Evolutionary conservation across 768 basidiomycete genomes (phyloP).

Genomic region (Amanita pseudoporphyria): DNA sequence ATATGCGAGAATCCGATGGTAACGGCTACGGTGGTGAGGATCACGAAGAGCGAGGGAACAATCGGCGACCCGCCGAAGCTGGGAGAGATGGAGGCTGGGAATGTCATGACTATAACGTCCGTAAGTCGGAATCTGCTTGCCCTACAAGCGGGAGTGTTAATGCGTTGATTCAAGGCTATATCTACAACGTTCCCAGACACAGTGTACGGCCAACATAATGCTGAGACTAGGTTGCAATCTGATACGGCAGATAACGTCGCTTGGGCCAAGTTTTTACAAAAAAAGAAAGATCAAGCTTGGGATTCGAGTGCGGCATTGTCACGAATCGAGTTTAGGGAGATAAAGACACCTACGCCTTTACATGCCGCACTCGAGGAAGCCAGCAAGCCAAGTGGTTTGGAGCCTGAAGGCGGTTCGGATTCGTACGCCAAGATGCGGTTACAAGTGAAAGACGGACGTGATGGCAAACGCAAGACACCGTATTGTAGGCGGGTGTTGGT

Average conservation of each 20-base stretch:
- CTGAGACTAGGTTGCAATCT: conserved; percentile 61
- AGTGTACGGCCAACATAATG: conserved; percentile 54
- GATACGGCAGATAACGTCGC: conserved; percentile 76
- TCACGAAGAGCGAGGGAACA: conserved; percentile 37
- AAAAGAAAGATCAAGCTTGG: conserved; percentile 1
- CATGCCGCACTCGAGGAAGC: conserved; percentile 47
- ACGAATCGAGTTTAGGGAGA: conserved; percentile 54
- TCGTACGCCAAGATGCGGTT: conserved; percentile 5
- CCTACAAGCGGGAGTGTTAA: background rate
- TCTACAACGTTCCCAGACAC: conserved; percentile 48
- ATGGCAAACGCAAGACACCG: background rate
- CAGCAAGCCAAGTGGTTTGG: background rate
- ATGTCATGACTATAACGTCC: conserved; percentile 37
- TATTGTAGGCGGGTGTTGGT: conserved; percentile 37
- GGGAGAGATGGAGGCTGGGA: conserved; percentile 21
- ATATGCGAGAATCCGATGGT: conserved; percentile 62
- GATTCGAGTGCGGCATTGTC: conserved; percentile 26
- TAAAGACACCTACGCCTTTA: conserved; percentile 48
- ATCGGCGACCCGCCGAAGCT: conserved; percentile 14
- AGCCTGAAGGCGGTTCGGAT: background rate
- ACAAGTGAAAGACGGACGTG: background rate
- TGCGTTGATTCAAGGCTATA: background rate
- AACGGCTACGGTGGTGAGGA: conserved; percentile 65
- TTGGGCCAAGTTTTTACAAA: conserved; percentile 38
- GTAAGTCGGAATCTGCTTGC: conserved; percentile 21